Conservation (phyloP, 164 flowering plant species). For the Echeveria elegans region DNA sequence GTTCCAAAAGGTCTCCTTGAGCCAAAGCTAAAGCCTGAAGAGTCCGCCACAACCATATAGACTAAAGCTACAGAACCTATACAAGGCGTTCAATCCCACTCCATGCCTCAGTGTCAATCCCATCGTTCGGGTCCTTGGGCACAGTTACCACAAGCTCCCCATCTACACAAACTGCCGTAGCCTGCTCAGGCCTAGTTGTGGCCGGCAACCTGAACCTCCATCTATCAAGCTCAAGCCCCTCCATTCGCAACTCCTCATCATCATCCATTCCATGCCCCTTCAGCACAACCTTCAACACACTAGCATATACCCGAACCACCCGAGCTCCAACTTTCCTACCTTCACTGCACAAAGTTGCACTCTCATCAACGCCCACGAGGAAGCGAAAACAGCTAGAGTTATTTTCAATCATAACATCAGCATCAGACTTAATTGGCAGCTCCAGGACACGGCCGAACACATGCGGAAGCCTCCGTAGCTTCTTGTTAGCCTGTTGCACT, state of each 20-base stretch:
- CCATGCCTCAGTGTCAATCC: slow-evolving; percentile 18
- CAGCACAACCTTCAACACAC: slow-evolving; percentile 65
- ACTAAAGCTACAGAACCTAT: slow-evolving; percentile 39
- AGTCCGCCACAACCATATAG: no score
- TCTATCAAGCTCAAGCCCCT: slow-evolving; percentile 60
- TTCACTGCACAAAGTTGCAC: slow-evolving; percentile 10
- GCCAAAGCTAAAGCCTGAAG: no score
- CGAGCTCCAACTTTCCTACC: slow-evolving; percentile 35
- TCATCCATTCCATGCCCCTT: slow-evolving; percentile 21
- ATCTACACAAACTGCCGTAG: slow-evolving; percentile 47
- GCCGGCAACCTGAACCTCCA: slow-evolving; percentile 83
- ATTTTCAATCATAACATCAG: slow-evolving; percentile 62
- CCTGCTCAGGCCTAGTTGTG: slow-evolving; percentile 61
- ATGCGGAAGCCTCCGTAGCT: slow-evolving; percentile 74
- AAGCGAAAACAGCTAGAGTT: slow-evolving; percentile 43
- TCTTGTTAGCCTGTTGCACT: slow-evolving; percentile 20
- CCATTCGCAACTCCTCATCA: slow-evolving; percentile 22
- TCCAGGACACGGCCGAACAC: slow-evolving; percentile 68
- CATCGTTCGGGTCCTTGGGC: slow-evolving; percentile 41
- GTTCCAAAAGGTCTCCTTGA: no score
- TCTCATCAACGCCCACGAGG: slow-evolving; percentile 24
- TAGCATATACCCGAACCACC: slow-evolving; percentile 55
- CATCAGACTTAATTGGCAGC: slow-evolving; percentile 63
- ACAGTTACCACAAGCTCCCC: slow-evolving; percentile 79
- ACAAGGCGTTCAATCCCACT: slow-evolving; percentile 27